phyloP scores from a whole-genome alignment of 2,329 filamentous ascomycete genomes.

The Septoria petroselini region DNA sequence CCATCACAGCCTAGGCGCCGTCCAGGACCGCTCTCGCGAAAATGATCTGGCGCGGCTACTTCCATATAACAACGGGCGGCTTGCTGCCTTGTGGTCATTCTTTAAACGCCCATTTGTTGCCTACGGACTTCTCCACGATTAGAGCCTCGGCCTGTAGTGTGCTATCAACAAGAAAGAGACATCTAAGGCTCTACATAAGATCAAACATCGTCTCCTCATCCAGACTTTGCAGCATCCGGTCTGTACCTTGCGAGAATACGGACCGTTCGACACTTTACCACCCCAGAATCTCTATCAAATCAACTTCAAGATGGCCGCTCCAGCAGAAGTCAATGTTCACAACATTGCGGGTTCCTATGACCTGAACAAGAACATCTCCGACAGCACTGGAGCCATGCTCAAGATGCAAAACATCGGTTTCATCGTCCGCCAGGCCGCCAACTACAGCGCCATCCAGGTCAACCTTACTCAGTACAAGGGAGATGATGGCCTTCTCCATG shows the following conservation, averaged over 20 bases:
- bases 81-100: conserved; percentile 1
- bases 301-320: conserved; percentile 64
- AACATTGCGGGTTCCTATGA: conserved; percentile 68
- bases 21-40: conserved; percentile 2
- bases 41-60: conserved; percentile 2
- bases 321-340: conserved; percentile 61
- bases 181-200: neutral
- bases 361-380: conserved; percentile 74
- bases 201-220: neutral
- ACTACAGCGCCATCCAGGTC: conserved; percentile 66
- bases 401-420: conserved; percentile 52
- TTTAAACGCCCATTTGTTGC: conserved; percentile 5
- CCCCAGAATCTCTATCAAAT: neutral
- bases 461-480: conserved; percentile 52
- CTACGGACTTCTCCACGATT: conserved; percentile 12
- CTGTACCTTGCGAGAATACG: conserved; percentile 16
- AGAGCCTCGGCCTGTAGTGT: conserved; percentile 9
- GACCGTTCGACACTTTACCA: conserved; percentile 2
- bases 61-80: conserved; percentile 3
- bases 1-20: neutral
- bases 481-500: conserved; percentile 41
- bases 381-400: conserved; percentile 66
- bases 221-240: conserved; percentile 1
- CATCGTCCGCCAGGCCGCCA: conserved; percentile 53
- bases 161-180: neutral